A percentile compares a stretch with the other conserved stretches of the same genome.
Evolutionary conservation across 768 basidiomycete species (phyloP).

Genomic region (Neoboletus subvelutipes): DNA sequence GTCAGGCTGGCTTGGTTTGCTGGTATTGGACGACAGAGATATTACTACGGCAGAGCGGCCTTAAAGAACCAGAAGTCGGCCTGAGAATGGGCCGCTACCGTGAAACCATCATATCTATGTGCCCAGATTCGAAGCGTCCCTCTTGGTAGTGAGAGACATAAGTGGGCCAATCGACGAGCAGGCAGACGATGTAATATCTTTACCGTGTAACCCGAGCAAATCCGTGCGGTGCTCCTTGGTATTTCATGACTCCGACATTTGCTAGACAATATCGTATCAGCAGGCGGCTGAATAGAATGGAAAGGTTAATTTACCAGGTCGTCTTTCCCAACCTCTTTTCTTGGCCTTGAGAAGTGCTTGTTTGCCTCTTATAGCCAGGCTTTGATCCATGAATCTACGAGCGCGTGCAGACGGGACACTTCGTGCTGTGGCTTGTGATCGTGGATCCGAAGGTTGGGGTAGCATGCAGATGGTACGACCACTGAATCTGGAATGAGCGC

Average conservation of each 20-base stretch:
- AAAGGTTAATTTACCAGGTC: constrained; percentile 46
- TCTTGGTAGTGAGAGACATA: background rate
- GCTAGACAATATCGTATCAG: constrained; percentile 32
- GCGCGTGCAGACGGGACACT: constrained; percentile 48
- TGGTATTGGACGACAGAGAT: constrained; percentile 48
- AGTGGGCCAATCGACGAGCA: background rate
- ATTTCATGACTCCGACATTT: constrained; percentile 56
- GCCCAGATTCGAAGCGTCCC: background rate
- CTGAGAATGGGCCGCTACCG: background rate
- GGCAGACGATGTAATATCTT: background rate
- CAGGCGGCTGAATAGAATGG: background rate
- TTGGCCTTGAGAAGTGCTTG: constrained; percentile 32
- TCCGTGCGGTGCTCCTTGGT: constrained; percentile 50
- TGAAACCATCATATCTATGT: background rate
- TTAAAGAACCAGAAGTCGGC: constrained; percentile 14
- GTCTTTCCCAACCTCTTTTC: constrained; percentile 55
- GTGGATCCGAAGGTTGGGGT: constrained; percentile 28
- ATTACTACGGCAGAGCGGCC: constrained; percentile 36
- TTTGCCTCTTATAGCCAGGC: constrained; percentile 46
- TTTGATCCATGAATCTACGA: constrained; percentile 52
- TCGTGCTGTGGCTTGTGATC: constrained; percentile 38
- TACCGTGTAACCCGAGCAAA: constrained; percentile 35
- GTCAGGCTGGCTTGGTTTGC: constrained; percentile 55
- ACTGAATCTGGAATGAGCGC: constrained; percentile 34
- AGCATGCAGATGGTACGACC: constrained; percentile 55